Evolutionary conservation across 192 early-diverging fungal species (phyloP), one percentile per base, ranked within the genome.

Genomic region (Coemansia furcata): DNA sequence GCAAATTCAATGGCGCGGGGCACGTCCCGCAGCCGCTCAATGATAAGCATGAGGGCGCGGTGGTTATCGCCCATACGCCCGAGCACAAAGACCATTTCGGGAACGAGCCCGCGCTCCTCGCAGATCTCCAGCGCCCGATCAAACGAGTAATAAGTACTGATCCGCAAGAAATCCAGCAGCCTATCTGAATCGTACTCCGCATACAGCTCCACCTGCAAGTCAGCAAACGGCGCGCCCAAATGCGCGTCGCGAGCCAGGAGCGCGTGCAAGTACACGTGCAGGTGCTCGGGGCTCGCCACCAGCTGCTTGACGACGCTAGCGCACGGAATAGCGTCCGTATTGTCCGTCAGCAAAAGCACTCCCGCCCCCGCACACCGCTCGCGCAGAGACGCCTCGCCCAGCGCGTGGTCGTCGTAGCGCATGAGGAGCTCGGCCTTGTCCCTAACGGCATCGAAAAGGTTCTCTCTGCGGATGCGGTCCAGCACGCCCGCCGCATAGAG

Each of bases 31-130:
- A 99, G 77, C 50, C 90, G 84, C 21, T 93, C 88, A 60, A 99
- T 98, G 55, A 99, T 97, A 47, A 99, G 84, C 86, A 90, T 89
- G 40, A 99, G 80, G 0, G 98, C 96, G 46, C 89, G 84, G 67
- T 95, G 91, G 72, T 95, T 97, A 64, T 99, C 88, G 50, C 98
- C 98, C 95, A 98, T 96, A 15, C 97, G 93, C 9, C 98, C 96
- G 47, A 98, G 82, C 37, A 99, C 77, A 72, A 90, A 98, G 1
- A 99, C 95, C 96, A 98, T 99, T 70, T 98, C 98, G 11, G 94
- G 94, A 7, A 99, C 93, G 64, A 99, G 80, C 62, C 90, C 91
- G 38, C 90, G 88, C 64, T 87, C 71, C 76, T 98, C 91, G 69
- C 95, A 97, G 29, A 92, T 84, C 50, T 85, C 64, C 63, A 78